phyloP scores from a whole-genome alignment of 2,329 filamentous ascomycete genomes.

The Clonostachys byssicola region DNA sequence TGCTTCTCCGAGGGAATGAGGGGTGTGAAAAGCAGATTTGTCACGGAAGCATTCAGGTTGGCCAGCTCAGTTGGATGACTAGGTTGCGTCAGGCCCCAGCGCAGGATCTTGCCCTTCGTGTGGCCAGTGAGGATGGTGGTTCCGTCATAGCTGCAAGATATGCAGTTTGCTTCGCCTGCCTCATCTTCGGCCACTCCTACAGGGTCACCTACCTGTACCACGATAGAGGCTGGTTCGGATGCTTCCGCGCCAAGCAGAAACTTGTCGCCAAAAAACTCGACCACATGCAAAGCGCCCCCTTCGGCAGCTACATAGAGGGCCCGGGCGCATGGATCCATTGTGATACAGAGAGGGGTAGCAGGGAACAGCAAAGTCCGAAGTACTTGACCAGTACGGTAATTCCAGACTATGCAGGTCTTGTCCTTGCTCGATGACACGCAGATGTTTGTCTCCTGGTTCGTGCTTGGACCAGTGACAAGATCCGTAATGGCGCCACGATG shows the following conservation, averaged over 20 bases:
- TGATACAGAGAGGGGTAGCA: slow-evolving; percentile 64
- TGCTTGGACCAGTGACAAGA: slow-evolving; percentile 59
- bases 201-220: slow-evolving; percentile 48
- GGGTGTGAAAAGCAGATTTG: slow-evolving; percentile 72
- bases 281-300: slow-evolving; percentile 73
- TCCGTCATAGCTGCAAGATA: slow-evolving; percentile 78
- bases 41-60: slow-evolving; percentile 76
- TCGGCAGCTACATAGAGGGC: slow-evolving; percentile 79
- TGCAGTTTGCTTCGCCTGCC: slow-evolving; percentile 59
- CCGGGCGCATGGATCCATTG: slow-evolving; percentile 78
- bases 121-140: slow-evolving; percentile 79
- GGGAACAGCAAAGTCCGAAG: slow-evolving; percentile 81
- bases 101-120: slow-evolving; percentile 69
- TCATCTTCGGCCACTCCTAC: slow-evolving; percentile 57
- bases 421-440: slow-evolving; percentile 82
- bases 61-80: slow-evolving; percentile 63
- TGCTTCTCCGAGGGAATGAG: slow-evolving; percentile 39
- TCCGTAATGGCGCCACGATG: slow-evolving; percentile 72
- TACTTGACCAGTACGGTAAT: slow-evolving; percentile 74
- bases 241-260: slow-evolving; percentile 49
- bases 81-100: slow-evolving; percentile 74
- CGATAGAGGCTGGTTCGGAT: slow-evolving; percentile 50
- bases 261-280: slow-evolving; percentile 64
- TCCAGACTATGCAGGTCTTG: slow-evolving; percentile 89
- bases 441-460: slow-evolving; percentile 67